Evolutionary conservation across 2,329 filamentous ascomycete species (phyloP), one percentile per base, ranked within the genome.

Genomic region (Coniochaeta sp.): DNA sequence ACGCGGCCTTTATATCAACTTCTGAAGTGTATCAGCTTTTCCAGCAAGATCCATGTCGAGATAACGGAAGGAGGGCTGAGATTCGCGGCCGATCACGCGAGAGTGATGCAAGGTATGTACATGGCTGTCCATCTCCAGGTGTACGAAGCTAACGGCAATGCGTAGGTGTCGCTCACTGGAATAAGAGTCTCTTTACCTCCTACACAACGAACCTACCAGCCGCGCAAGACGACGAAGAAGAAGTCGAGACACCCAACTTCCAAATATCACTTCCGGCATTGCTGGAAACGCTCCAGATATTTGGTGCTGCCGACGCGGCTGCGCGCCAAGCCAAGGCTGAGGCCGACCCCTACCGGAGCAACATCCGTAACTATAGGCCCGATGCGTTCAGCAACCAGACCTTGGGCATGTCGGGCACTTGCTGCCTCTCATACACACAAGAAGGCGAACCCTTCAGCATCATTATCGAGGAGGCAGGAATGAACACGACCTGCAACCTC

Each of bases 211-310:
- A 88, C 64, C 78, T 76, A 61, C 77, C 72, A 28, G 66, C 64
- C 6, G 34, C 58, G 9, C 55, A 77, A 22, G 75, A 75, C 4
- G 74, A 74, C 19, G 69, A 73, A 19, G 59, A 66, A 7, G 61
- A 34, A 38, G 54, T 38, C n/a, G 54, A 36, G 4, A 80, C 84
- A 32, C 87, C 90, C 8, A 84, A 83, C 58, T 99, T 99, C 71
- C 89, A 96, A 70, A 88, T 98, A 64, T 95, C 92, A 1, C 83
- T 99, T 9, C 82, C 88, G 4, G 90, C 93, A 19, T 83, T 99
- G 3, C 84, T 99, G 58, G 95, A 98, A 75, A 96, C 93, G 0
- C 81, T 99, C 8, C 93, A 97, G 69, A 98, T 99, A 57, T 96
- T 99, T 69, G 91, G 91, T 57, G 86, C 93, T n/a, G 84, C 93